Evolutionary conservation across 768 basidiomycete species (phyloP), one percentile per base, ranked within the genome.

Genomic region (Lactarius deliciosus): DNA sequence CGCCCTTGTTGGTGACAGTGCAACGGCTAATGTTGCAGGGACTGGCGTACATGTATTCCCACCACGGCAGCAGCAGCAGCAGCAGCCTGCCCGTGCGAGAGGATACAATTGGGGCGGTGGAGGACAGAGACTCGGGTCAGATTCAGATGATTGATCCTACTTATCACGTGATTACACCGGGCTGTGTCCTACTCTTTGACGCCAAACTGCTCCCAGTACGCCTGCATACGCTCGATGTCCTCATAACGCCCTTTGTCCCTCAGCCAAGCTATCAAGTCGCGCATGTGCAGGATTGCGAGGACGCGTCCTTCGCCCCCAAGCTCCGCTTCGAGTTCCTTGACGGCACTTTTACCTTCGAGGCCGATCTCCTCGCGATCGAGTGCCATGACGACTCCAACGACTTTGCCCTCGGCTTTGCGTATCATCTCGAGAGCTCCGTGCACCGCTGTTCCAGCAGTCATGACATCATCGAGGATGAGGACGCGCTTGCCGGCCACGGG

Each of bases 391-490:
- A 97, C 91, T 1, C 96, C 96, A 0, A 95, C 90, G 8, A 97
- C 88, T 62, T 90, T 81, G 0, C 96, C 94, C 2, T 90, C 90
- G 45, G 84, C 82, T 58, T 78, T 74, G 41, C 77, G 76, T 20
- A 98, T 88, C 9, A 87, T 85, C 56, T 87, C 86, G 59, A 96
- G 89, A 3, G 95, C 90, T 40, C 86, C 84, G 10, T 95, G 85
- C 36, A 95, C 88, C 5, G 96, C 96, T 28, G 90, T 96, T 16
- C 92, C 92, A 13, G 89, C 85, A 2, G 97, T 98, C 82, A 98
- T 93, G 61, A 99, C 97, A 71, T 99, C 96, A 80, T 99, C 96
- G 40, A 98, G 81, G 55, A 98, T 85, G 60, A 98, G 85, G 2
- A 98, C 92, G 59, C 83, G 81, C 75, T 91, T 88, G 28, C 90